Conservation (phyloP, 352 stramenopile species). For the Phytophthora sp. region DNA sequence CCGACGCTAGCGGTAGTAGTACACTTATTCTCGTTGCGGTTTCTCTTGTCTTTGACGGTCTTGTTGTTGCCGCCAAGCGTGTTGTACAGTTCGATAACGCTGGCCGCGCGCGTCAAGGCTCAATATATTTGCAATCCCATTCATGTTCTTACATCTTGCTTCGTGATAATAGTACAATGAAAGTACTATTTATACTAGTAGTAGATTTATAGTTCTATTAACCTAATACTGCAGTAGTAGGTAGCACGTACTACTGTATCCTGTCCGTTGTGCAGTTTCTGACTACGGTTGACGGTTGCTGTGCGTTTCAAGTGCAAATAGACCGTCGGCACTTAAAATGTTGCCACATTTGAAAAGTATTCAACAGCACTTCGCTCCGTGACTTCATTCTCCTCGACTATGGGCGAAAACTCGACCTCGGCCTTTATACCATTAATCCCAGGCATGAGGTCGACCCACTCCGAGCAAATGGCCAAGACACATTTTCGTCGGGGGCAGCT, state of each 20-base stretch:
- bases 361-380: neutral
- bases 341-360: slow-evolving; percentile 21
- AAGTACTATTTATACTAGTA: no score
- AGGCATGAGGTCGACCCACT: slow-evolving; percentile 59
- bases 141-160: slow-evolving; percentile 12
- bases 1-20: slow-evolving; percentile 47
- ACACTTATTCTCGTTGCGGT: slow-evolving; percentile 53
- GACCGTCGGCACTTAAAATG: neutral
- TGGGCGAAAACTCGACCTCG: slow-evolving; percentile 17
- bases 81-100: slow-evolving; percentile 41
- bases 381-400: slow-evolving; percentile 8
- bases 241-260: no score
- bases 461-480: slow-evolving; percentile 46
- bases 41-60: slow-evolving; percentile 23
- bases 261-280: slow-evolving; percentile 27
- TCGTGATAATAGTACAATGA: neutral
- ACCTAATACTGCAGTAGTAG: no score
- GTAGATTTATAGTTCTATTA: no score
- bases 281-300: slow-evolving; percentile 33
- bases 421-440: slow-evolving; percentile 54
- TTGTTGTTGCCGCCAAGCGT: slow-evolving; percentile 34
- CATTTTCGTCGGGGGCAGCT: slow-evolving; percentile 71
- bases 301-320: slow-evolving; percentile 35
- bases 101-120: slow-evolving; percentile 28
- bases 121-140: slow-evolving; percentile 48